phyloP scores from a whole-genome alignment of 1,284 basidiomycete genomes.

The Cystobasidium sp. region DNA sequence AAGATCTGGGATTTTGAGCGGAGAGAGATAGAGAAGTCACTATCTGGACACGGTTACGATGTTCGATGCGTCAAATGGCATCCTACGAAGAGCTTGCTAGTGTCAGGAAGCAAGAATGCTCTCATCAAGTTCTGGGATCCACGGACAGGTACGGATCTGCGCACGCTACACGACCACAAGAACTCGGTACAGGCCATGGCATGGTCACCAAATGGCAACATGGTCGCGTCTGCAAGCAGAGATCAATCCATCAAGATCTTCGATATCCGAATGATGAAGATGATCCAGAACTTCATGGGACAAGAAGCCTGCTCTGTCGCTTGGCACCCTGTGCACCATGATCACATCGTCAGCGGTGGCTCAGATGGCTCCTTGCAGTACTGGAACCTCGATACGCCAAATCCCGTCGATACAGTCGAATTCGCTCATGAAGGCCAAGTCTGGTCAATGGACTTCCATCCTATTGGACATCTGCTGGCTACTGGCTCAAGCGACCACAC shows the following conservation, averaged over 20 bases:
- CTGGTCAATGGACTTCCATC: slow-evolving; percentile 94
- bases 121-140: slow-evolving; percentile 99
- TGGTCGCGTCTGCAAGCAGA: slow-evolving; percentile 89
- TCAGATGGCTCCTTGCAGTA: slow-evolving; percentile 90
- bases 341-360: slow-evolving; percentile 86
- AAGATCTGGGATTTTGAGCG: slow-evolving; percentile 91
- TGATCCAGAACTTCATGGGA: slow-evolving; percentile 84
- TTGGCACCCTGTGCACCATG: slow-evolving; percentile 92
- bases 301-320: slow-evolving; percentile 96
- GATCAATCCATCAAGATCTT: slow-evolving; percentile 96
- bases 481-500: slow-evolving; percentile 95
- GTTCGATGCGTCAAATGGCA: slow-evolving; percentile 99
- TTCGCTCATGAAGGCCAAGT: slow-evolving; percentile 97
- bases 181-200: slow-evolving; percentile 90
- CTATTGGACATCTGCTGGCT: slow-evolving; percentile 90
- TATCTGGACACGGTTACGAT: slow-evolving; percentile 97
- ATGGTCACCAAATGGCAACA: slow-evolving; percentile 91
- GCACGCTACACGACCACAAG: slow-evolving; percentile 78
- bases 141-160: slow-evolving; percentile 79
- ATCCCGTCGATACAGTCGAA: slow-evolving; percentile 75
- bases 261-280: slow-evolving; percentile 97
- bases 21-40: slow-evolving; percentile 75
- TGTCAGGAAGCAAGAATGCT: slow-evolving; percentile 95
- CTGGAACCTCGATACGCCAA: slow-evolving; percentile 73
- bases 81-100: slow-evolving; percentile 89